phyloP scores from a whole-genome alignment of 306 rosid genomes.

The Luffa acutangula region DNA sequence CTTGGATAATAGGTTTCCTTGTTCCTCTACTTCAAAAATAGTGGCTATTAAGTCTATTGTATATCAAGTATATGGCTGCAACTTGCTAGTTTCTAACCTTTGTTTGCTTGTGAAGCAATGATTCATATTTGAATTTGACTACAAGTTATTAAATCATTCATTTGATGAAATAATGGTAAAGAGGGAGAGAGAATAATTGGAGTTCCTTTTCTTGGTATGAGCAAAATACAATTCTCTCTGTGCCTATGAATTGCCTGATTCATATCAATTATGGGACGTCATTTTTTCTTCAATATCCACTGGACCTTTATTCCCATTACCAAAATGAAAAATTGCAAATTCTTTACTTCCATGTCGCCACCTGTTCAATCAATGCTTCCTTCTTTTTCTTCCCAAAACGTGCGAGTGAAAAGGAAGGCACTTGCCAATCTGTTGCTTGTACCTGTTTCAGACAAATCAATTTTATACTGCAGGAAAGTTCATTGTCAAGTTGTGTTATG shows the following conservation, averaged over 20 bases:
- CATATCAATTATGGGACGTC: background rate
- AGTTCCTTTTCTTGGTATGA: background rate
- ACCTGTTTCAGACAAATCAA: slow-evolving; percentile 17
- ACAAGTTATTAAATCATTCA: background rate
- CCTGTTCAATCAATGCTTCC: slow-evolving; percentile 19
- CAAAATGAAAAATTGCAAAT: background rate
- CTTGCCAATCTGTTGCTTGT: slow-evolving; percentile 42
- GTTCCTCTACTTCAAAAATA: background rate
- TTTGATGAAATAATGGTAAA: background rate
- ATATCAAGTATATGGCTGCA: background rate
- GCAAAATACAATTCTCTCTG: background rate
- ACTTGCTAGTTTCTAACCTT: background rate
- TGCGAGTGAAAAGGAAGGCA: slow-evolving; percentile 29
- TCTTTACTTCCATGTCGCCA: slow-evolving; percentile 19
- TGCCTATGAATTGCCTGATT: background rate
- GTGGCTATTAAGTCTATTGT: background rate
- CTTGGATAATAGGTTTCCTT: background rate
- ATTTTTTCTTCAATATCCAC: background rate
- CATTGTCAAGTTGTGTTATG: slow-evolving; percentile 49
- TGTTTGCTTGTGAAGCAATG: background rate
- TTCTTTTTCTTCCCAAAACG: slow-evolving; percentile 16
- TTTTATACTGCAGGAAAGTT: slow-evolving; percentile 21
- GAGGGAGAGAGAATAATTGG: background rate
- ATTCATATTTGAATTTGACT: background rate
- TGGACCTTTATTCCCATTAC: background rate